Evolutionary conservation across 2,329 filamentous ascomycete genomes (phyloP), one percentile per base, ranked within the genome.

Genomic region (Canariomyces notabilis): DNA sequence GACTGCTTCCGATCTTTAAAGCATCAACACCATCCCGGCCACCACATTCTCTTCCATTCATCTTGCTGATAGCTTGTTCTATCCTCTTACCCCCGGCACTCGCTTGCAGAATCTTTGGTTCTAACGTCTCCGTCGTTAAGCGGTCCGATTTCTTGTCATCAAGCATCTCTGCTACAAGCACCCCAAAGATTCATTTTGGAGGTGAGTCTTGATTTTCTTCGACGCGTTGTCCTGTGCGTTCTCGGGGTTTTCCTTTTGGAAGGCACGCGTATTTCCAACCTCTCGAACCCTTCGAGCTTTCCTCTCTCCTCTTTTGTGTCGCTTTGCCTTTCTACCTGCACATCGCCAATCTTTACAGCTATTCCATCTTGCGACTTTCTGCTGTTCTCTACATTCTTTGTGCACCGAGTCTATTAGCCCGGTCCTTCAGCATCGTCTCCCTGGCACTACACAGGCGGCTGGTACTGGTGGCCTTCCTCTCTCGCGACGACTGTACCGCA

Each of bases 11-110:
- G 59, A 58, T 62, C 58, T 55, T 64, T 62, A 60, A 66, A 75
- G 66, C 72, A 77, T 72, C 73, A 65, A 66, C 69, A 63, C 60
- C 64, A 62, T 60, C 64, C 66, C 65, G 62, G 65, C 61, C 62
- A 60, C 59, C 62, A 63, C 67, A 66, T 60, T 68, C 69, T 70
- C 69, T 72, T 70, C 64, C 62, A 62, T 58, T 64, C 71, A 73
- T 73, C 70, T 79, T 78, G 76, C 73, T 76, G 69, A 72, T 77
- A 78, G 72, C 73, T 76, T 67, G 71, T 71, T 72, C 73, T 72
- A 76, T 77, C 71, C 74, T 74, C 70, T 74, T 72, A 73, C 68
- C 68, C 61, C 64, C 64, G 49, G 52, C 70, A 62, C 71, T 77
- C 73, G 70, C 74, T 79, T 75, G 71, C 72, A 77, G 63, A 65